Percentiles rank a stretch among this genome's conserved stretches.
These are phyloP conservation scores for Chlamydomonas incerta DNA, from an alignment of 139 green algal species.

Conservation along the genomic window DNA sequence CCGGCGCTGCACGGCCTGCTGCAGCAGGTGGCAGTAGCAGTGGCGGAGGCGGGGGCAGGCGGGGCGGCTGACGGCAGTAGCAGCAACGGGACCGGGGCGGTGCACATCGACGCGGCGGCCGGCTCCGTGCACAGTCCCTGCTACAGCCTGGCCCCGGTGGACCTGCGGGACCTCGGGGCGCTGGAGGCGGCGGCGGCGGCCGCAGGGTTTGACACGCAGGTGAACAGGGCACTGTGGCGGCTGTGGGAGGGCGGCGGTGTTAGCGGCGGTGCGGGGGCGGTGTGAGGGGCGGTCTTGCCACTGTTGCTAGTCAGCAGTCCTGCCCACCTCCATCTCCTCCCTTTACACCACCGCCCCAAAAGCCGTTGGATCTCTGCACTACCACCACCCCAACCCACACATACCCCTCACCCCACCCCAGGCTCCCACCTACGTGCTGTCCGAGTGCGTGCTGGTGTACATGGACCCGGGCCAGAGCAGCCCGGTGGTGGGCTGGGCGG, in stretches of 20 bases:
- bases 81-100: no score
- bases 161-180: conserved; percentile 69
- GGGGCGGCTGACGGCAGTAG: not conserved
- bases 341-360: no score
- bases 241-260: no score
- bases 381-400: no score
- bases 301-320: no score
- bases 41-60: not conserved
- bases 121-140: conserved; percentile 37
- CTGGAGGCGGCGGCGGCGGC: conserved; percentile 57
- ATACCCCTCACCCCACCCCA: not conserved
- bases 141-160: conserved; percentile 78
- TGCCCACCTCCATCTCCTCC: no score
- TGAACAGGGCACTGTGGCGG: no score
- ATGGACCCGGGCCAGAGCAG: conserved; percentile 73
- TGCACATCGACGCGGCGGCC: conserved; percentile 4
- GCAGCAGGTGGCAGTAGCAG: conserved; percentile 15
- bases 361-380: no score
- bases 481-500: conserved; percentile 68
- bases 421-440: conserved; percentile 74
- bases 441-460: conserved; percentile 94
- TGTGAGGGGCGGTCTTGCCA: no score
- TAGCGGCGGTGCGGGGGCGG: no score
- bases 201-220: conserved; percentile 64
- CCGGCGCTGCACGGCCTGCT: conserved; percentile 34